These are phyloP conservation scores for Ambrosia hybrid DNA, from an alignment of 140 eudicot genomes.

Conservation along the genomic window DNA sequence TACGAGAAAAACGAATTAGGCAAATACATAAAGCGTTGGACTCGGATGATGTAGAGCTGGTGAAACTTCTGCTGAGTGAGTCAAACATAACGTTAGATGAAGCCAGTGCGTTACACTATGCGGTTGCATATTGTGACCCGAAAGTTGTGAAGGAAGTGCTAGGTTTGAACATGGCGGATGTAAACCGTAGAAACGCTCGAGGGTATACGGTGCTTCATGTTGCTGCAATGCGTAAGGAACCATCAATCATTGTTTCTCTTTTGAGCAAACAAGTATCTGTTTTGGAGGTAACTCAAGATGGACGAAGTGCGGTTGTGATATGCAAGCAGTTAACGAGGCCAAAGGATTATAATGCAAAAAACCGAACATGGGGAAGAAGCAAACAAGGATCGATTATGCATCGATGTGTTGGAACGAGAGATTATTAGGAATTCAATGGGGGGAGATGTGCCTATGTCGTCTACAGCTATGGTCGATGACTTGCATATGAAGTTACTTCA, in stretches of 20 bases:
- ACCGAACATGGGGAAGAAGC: constrained; percentile 62
- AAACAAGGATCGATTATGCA: constrained; percentile 57
- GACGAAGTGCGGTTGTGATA: constrained; percentile 57
- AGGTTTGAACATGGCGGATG: constrained; percentile 48
- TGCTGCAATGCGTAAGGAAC: constrained; percentile 73
- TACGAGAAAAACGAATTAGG: constrained; percentile 43
- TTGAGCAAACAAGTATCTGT: constrained; percentile 47
- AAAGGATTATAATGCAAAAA: constrained; percentile 49
- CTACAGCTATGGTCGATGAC: constrained; percentile 49
- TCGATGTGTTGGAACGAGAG: constrained; percentile 72
- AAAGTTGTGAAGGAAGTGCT: constrained; percentile 62
- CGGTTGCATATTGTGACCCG: constrained; percentile 65
- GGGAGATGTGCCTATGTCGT: constrained; percentile 27
- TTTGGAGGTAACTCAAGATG: constrained; percentile 49
- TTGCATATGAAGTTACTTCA: constrained; percentile 53
- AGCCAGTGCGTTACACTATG: constrained; percentile 64
- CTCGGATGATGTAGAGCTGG: constrained; percentile 66
- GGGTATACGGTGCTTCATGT: constrained; percentile 70
- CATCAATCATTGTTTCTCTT: constrained; percentile 57
- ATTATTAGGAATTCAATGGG: constrained; percentile 44
- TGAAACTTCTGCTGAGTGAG: constrained; percentile 56
- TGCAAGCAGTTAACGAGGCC: constrained; percentile 57
- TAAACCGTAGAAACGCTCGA: constrained; percentile 43
- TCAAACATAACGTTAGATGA: constrained; percentile 59
- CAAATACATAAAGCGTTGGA: constrained; percentile 66